phyloP scores from a whole-genome alignment of 2,329 filamentous ascomycete genomes.

The Mycosphaerelloides madeirae region DNA sequence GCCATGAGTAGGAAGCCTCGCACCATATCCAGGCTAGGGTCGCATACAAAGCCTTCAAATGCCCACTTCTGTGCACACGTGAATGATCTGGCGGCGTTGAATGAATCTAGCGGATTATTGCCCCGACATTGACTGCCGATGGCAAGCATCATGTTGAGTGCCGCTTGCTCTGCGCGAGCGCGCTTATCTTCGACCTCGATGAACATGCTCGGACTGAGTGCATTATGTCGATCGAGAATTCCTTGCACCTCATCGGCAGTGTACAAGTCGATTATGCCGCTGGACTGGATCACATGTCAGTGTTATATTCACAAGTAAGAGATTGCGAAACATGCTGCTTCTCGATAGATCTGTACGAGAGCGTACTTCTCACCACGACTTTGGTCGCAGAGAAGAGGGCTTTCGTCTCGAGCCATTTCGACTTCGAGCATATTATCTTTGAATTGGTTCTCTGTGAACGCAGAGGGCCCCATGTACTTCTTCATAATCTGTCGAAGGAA shows the following conservation, averaged over 20 bases:
- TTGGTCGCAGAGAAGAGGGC: slow-evolving; percentile 21
- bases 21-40: slow-evolving; percentile 52
- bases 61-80: slow-evolving; percentile 46
- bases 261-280: slow-evolving; percentile 39
- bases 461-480: slow-evolving; percentile 51
- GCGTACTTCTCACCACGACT: slow-evolving; percentile 32
- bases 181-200: slow-evolving; percentile 25
- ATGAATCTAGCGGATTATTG: slow-evolving; percentile 12
- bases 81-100: slow-evolving; percentile 40
- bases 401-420: slow-evolving; percentile 17
- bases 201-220: slow-evolving; percentile 16
- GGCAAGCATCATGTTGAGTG: slow-evolving; percentile 42
- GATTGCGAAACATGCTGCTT: slow-evolving; percentile 23
- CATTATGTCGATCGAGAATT: slow-evolving; percentile 16
- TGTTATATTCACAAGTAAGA: not conserved
- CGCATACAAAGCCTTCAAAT: slow-evolving; percentile 50
- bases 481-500: slow-evolving; percentile 47
- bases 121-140: slow-evolving; percentile 49
- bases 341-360: slow-evolving; percentile 33
- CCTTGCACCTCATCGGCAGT: slow-evolving; percentile 26
- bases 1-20: slow-evolving; percentile 53
- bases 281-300: slow-evolving; percentile 35
- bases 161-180: slow-evolving; percentile 33
- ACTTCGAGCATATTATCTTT: slow-evolving; percentile 53
- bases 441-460: slow-evolving; percentile 49